Percentiles rank a stretch among this genome's conserved stretches.
Evolutionary conservation across 1,139 yeast genomes (phyloP).

Genomic region (Debaryomyces fabryi): DNA sequence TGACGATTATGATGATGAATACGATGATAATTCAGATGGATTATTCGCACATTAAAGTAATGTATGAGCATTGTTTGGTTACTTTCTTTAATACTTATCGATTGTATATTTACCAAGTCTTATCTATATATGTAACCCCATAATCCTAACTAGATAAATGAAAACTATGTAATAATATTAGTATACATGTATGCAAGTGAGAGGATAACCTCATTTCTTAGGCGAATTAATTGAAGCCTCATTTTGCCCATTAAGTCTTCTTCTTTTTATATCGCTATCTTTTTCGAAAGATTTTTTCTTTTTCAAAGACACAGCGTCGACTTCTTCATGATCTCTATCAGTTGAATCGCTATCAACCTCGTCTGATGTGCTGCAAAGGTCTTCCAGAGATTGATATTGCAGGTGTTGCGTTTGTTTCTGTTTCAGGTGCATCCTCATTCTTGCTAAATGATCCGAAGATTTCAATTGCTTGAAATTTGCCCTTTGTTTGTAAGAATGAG

Average conservation of each 20-base stretch:
- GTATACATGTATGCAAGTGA: background rate
- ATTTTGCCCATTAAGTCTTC: slow-evolving; percentile 7
- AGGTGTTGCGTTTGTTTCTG: slow-evolving; percentile 2
- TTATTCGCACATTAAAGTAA: slow-evolving; percentile 37
- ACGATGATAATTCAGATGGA: slow-evolving; percentile 54
- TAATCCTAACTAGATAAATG: slow-evolving; percentile 5
- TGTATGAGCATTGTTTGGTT: slow-evolving; percentile 11
- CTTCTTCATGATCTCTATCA: slow-evolving; percentile 13
- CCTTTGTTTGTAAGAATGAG: slow-evolving; percentile 23
- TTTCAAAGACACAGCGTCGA: slow-evolving; percentile 8
- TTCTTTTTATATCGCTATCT: slow-evolving; percentile 7
- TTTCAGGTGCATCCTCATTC: slow-evolving; percentile 12
- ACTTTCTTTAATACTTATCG: background rate
- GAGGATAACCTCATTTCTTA: background rate
- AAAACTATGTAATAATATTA: slow-evolving; percentile 4
- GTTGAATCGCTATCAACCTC: slow-evolving; percentile 15
- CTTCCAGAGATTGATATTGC: slow-evolving; percentile 13
- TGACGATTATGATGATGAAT: slow-evolving; percentile 40
- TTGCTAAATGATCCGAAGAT: slow-evolving; percentile 13
- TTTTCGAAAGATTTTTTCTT: slow-evolving; percentile 8
- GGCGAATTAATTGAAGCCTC: background rate
- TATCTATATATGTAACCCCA: slow-evolving; percentile 4
- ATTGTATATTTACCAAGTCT: slow-evolving; percentile 4
- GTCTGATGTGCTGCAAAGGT: slow-evolving; percentile 14
- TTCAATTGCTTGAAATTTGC: slow-evolving; percentile 15